These are phyloP conservation scores for Diaporthe helianthi DNA, from an alignment of 2,329 filamentous ascomycete species.

Conservation along the genomic window DNA sequence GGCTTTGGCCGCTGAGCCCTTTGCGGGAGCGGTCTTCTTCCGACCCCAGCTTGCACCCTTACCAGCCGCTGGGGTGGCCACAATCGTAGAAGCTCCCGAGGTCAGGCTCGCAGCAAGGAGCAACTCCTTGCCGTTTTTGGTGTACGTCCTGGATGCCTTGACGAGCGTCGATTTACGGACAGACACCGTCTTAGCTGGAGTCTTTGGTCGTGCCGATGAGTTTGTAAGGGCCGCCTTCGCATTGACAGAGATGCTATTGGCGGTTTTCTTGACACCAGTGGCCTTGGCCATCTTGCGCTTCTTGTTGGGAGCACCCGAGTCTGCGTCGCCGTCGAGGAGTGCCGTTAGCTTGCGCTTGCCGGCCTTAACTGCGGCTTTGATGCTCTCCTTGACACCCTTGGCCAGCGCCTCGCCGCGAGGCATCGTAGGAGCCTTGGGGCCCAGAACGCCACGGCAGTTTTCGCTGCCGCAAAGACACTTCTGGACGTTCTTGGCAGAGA, in stretches of 20 bases:
- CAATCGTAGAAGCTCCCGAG: slow-evolving; percentile 20
- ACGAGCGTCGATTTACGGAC: slow-evolving; percentile 33
- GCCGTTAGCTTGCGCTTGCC: slow-evolving; percentile 66
- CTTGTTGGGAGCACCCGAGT: slow-evolving; percentile 44
- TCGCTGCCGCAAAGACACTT: slow-evolving; percentile 68
- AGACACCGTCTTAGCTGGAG: slow-evolving; percentile 4
- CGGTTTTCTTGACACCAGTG: slow-evolving; percentile 47
- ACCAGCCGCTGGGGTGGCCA: slow-evolving; percentile 1
- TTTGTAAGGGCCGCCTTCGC: slow-evolving; percentile 41
- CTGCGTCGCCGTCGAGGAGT: slow-evolving; percentile 52
- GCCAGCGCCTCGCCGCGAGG: slow-evolving; percentile 51
- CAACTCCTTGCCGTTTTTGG: slow-evolving; percentile 35
- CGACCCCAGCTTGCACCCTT: neutral
- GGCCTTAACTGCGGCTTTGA: slow-evolving; percentile 43
- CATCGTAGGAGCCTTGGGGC: slow-evolving; percentile 65
- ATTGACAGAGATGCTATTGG: slow-evolving; percentile 49
- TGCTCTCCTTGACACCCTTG: slow-evolving; percentile 35
- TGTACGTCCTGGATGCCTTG: slow-evolving; percentile 33
- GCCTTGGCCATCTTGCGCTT: slow-evolving; percentile 56
- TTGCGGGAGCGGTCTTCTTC: slow-evolving; percentile 10
- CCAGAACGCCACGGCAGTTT: slow-evolving; percentile 70
- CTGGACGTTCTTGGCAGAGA: slow-evolving; percentile 73
- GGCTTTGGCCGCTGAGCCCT: slow-evolving; percentile 21
- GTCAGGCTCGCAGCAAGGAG: slow-evolving; percentile 32
- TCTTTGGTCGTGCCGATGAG: slow-evolving; percentile 6